Evolutionary conservation across 2,329 filamentous ascomycete genomes (phyloP).

Genomic region (Chaetomiaceae sp.): DNA sequence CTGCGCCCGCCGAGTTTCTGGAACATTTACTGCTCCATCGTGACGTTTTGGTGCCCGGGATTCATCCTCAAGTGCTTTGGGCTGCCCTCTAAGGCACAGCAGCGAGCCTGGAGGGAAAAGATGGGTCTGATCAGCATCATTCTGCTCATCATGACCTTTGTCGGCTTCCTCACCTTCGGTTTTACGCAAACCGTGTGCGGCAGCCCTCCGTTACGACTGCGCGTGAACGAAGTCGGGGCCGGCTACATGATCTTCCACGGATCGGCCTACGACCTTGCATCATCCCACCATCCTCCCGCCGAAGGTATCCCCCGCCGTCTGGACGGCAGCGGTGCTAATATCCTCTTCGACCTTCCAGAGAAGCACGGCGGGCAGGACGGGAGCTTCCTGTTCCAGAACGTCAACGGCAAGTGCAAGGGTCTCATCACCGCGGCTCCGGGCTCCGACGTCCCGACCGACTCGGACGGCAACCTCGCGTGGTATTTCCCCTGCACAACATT

Average conservation of each 20-base stretch:
- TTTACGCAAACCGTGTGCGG: conserved; percentile 89
- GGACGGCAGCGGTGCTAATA: conserved; percentile 59
- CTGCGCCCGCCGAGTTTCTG: conserved; percentile 80
- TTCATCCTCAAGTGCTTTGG: conserved; percentile 81
- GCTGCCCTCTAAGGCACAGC: conserved; percentile 77
- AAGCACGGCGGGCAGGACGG: conserved; percentile 86
- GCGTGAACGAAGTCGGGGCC: conserved; percentile 71
- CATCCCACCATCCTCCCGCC: conserved; percentile 73
- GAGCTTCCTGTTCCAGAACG: conserved; percentile 96
- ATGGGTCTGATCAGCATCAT: conserved; percentile 96
- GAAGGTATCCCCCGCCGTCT: conserved; percentile 61
- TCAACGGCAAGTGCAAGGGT: conserved; percentile 93
- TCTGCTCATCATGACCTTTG: conserved; percentile 75
- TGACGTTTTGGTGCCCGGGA: conserved; percentile 93
- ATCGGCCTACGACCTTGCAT: conserved; percentile 75
- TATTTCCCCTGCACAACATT: conserved; percentile 92
- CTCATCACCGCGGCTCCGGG: conserved; percentile 67
- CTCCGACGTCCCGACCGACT: conserved; percentile 77
- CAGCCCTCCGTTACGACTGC: conserved; percentile 63
- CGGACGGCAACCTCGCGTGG: conserved; percentile 74
- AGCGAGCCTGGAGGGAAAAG: conserved; percentile 95
- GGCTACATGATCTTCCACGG: conserved; percentile 98
- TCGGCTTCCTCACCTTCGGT: conserved; percentile 94
- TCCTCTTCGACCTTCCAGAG: conserved; percentile 78
- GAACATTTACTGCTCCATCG: conserved; percentile 89